Evolutionary conservation across 108 stramenopile species (phyloP), one percentile per base, ranked within the genome.

Genomic region (Tribonema minus): DNA sequence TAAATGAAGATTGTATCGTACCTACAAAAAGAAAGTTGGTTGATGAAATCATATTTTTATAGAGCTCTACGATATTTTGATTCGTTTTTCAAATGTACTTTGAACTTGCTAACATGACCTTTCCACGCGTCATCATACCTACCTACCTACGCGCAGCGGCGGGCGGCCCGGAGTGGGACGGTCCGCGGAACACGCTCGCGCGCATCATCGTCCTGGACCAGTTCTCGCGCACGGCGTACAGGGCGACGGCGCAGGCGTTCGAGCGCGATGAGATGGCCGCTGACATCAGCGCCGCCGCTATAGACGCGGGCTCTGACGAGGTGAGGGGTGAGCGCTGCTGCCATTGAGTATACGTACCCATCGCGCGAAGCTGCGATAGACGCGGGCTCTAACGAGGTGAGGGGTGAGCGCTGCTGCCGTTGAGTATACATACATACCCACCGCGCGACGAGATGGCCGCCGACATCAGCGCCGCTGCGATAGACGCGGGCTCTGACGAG

Each of bases 181-280:
- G 46, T 1, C 58, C 75, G 20, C 34, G 39, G 31, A 61, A 54
- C 27, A 38, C 29, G 25, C 66, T 76, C 27, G 66, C 66, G 9
- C 61, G 29, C 54, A 25, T 76, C 20, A 0, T 76, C 5, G 0
- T 76, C 32, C 65, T 76, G 38, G 75, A 76, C 54, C 75, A 76
- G 75, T 76, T 76, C 30, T 61, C 75, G 23, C 75, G 75, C 46
- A 67, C 75, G 6, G 75, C 9, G 5, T 76, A 67, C 75, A 76
- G 77, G 7, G 77, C 64, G n/a, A 70, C 77, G 32, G 27, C 68
- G 15, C 32, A 79, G 37, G 67, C 77, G 20, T 79, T 79, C 68
- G 67, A 60, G 23, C 35, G 29, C 0, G 77, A 79, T 30, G 68
- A 79, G 68, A 58, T 37, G 28, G 77, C 77, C n/a, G 68, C 77